These are phyloP conservation scores for Hansenula sp. DNA, from an alignment of 1,139 yeast genomes.

Conservation along the genomic window DNA sequence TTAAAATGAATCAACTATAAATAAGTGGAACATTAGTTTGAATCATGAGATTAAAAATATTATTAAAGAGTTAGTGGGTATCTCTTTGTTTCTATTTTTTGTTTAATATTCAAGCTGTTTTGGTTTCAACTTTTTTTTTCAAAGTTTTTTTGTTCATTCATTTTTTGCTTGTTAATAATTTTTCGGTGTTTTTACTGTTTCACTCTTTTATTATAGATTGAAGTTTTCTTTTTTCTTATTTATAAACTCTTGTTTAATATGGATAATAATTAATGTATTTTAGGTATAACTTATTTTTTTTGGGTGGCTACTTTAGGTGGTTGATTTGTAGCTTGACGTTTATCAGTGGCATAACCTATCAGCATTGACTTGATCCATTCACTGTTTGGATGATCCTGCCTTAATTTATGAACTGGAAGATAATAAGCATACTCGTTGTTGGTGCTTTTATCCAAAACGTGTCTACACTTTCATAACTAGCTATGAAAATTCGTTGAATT, in stretches of 20 bases:
- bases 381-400: too few relatives aligned
- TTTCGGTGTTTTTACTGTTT: not conserved
- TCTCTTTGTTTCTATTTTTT: not conserved
- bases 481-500: too few relatives aligned
- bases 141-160: not conserved
- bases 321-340: too few relatives aligned
- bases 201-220: not conserved
- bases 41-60: not conserved
- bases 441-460: too few relatives aligned
- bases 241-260: slow-evolving; percentile 2
- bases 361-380: too few relatives aligned
- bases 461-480: too few relatives aligned
- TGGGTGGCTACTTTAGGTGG: not conserved
- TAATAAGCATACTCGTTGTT: too few relatives aligned
- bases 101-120: not conserved
- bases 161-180: not conserved
- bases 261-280: slow-evolving; percentile 1
- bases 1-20: slow-evolving; percentile 17
- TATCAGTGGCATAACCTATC: too few relatives aligned
- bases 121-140: not conserved
- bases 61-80: not conserved
- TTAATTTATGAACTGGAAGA: too few relatives aligned
- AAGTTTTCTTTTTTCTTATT: not conserved
- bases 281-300: not conserved
- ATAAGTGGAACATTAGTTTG: not conserved